Evolutionary conservation across 2,329 filamentous ascomycete genomes (phyloP).

Genomic region (Blumeriella jaapii): DNA sequence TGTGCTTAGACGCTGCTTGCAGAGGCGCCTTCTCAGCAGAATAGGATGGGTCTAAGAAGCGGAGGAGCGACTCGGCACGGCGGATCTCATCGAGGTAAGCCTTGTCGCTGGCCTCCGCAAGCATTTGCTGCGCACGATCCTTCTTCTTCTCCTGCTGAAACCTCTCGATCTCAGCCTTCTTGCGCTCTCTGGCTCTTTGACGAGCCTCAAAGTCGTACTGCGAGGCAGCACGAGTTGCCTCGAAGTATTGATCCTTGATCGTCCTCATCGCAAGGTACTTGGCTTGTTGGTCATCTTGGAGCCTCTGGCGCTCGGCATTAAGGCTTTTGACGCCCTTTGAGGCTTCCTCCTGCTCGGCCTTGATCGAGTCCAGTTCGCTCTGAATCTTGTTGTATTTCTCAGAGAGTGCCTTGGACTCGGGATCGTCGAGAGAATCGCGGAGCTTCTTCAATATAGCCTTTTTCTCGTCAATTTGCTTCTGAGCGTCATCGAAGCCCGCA

Average conservation of each 20-base stretch:
- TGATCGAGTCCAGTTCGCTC: slow-evolving; percentile 79
- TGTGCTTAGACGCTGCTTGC: slow-evolving; percentile 58
- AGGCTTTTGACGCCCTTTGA: slow-evolving; percentile 81
- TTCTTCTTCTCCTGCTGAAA: slow-evolving; percentile 62
- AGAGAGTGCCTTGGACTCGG: slow-evolving; percentile 76
- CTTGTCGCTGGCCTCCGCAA: slow-evolving; percentile 71
- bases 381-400: slow-evolving; percentile 80
- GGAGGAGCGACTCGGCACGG: slow-evolving; percentile 74
- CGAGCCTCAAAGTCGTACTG: slow-evolving; percentile 77
- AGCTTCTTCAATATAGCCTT: slow-evolving; percentile 81
- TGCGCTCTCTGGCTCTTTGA: slow-evolving; percentile 63
- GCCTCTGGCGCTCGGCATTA: slow-evolving; percentile 73
- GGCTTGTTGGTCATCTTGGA: slow-evolving; percentile 75
- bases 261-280: slow-evolving; percentile 75
- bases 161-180: slow-evolving; percentile 68
- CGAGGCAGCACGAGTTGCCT: slow-evolving; percentile 68
- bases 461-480: slow-evolving; percentile 82
- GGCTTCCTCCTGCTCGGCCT: slow-evolving; percentile 80
- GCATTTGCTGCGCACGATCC: slow-evolving; percentile 63
- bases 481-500: slow-evolving; percentile 66
- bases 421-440: slow-evolving; percentile 81
- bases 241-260: slow-evolving; percentile 82
- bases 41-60: slow-evolving; percentile 75
- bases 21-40: slow-evolving; percentile 54
- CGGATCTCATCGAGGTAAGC: slow-evolving; percentile 91